Base-by-base conservation (phyloP, 1,139 yeast genomes). In the Geotrichum citri-aurantii region DNA sequence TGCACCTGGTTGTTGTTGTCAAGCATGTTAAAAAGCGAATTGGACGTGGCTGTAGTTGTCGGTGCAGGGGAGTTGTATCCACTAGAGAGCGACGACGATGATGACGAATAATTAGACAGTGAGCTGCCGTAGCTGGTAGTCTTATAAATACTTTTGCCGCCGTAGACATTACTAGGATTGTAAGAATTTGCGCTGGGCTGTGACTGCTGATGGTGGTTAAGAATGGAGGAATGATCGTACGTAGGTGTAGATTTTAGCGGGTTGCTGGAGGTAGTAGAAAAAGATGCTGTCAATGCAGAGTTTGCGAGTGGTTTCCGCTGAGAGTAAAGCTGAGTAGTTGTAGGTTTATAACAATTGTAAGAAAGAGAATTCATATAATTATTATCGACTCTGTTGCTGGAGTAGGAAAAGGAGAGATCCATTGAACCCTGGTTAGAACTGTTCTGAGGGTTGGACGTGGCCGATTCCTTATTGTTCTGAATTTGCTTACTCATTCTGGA, bases 291-390 rank as follows among this genome's bases (percentile, higher is more conserved):
- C 3, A 11, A 10, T 11, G 48, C 48, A 2, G 52, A 27, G 37
- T 10, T 37, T 8, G 40, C 27, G 29, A 47, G n/a, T 51, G 14
- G 23, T 21, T 31, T 29, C 17, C 55, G 55, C 23, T 29, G 42
- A 17, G 50, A 56, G 26, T 27, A 51, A 19, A 44, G 21, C 48
- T n/a, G 47, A 14, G 52, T 44, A 1, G 48, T 33, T 3, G 55
- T 47, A 17, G 55, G 55, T 26, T 27, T 46, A 50, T 56, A 56
- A 40, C 58, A 56, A 51, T 52, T 52, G 44, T 51, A 48, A 6
- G 55, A 7, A 14, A 12, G 10, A 42, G 47, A 42, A 23, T 14
- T 8, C 19, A 21, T 14, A 33, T 19, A 40, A 19, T n/a, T 50
- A n/a, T 14, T 3, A 4, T 50, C 44, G n/a, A 31, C 37, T 1